Percentiles rank a stretch among this genome's conserved stretches.
These are phyloP conservation scores for Malus fusca DNA, from an alignment of 306 rosid genomes.

Conservation along the genomic window DNA sequence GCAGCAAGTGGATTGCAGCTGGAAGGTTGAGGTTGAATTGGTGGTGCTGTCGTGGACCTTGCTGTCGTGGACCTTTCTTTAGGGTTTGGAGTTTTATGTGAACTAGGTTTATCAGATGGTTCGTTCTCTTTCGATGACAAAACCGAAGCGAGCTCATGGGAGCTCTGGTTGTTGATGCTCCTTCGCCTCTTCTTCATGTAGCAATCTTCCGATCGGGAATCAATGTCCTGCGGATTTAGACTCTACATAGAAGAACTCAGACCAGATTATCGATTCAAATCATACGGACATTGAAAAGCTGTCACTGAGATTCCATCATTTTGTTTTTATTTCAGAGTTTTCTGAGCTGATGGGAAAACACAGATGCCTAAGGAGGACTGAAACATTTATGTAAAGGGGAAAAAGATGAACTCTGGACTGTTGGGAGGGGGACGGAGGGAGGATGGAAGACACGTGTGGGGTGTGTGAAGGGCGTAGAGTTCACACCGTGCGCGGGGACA, in stretches of 20 bases:
- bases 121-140: too few relatives aligned
- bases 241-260: neutral
- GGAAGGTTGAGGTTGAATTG: too few relatives aligned
- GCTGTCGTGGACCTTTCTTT: too few relatives aligned
- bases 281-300: too few relatives aligned
- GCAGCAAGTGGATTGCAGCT: too few relatives aligned
- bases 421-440: neutral
- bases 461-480: neutral
- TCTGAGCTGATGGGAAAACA: neutral
- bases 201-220: neutral
- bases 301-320: neutral
- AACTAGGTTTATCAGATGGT: too few relatives aligned
- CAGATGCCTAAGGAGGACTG: neutral
- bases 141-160: neutral
- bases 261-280: neutral
- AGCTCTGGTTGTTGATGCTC: neutral
- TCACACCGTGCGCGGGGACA: too few relatives aligned
- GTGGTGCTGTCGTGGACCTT: too few relatives aligned
- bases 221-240: neutral
- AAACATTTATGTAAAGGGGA: neutral
- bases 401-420: neutral
- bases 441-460: conserved; percentile 23
- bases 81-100: too few relatives aligned
- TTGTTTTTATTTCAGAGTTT: neutral
- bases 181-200: conserved; percentile 18